Base-by-base conservation (phyloP, 106 monocot genomes). In the Cymbidium sinense region DNA sequence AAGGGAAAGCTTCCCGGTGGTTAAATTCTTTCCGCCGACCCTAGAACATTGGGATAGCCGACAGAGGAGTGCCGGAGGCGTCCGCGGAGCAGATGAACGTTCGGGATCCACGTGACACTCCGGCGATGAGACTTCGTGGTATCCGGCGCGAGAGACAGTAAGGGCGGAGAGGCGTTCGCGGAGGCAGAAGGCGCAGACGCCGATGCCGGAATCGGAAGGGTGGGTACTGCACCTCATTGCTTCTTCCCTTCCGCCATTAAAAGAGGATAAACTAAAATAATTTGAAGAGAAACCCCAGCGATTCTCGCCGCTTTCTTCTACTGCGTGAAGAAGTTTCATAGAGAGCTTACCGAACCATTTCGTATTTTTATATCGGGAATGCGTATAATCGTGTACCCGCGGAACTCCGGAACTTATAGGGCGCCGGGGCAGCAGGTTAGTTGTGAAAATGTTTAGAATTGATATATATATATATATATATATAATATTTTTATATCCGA, bases 111-210 rank as follows among this genome's bases (percentile, higher is more conserved):
- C 2, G 47, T 47, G 47, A 47, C 13, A 13, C 8, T 51, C 58
- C 37, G 62, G 64, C 31, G 75, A 61, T 44, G 81, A 54, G 71
- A 25, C 8, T n/a, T 62, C 61, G 27, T 25, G 25, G 61, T 34
- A 34, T 4, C 52, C 77, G 70, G 44, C 65, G 61, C 79, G 82
- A 9, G 72, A 75, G 58, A 76, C 80, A 17, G 78, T 21, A 37
- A 95, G 76, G 52, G 82, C 81, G 37, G 86, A 72, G 28, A 95
- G 90, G 76, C 95, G 92, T 34, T 90, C 90, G 20, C 88, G 90
- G 83, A 95, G 95, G 84, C 95, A 95, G n/a, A 85, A 43, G 50
- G 92, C 90, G 78, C 95, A 95, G 34, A 95, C 95, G 55, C 95
- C 95, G 29, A 47, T 78, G 69, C 82, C 86, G 8, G 37, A 41